A percentile compares a stretch with the other conserved stretches of the same genome.
Evolutionary conservation across 495 filamentous ascomycete genomes (phyloP).

Genomic region (Penicillium lividum): DNA sequence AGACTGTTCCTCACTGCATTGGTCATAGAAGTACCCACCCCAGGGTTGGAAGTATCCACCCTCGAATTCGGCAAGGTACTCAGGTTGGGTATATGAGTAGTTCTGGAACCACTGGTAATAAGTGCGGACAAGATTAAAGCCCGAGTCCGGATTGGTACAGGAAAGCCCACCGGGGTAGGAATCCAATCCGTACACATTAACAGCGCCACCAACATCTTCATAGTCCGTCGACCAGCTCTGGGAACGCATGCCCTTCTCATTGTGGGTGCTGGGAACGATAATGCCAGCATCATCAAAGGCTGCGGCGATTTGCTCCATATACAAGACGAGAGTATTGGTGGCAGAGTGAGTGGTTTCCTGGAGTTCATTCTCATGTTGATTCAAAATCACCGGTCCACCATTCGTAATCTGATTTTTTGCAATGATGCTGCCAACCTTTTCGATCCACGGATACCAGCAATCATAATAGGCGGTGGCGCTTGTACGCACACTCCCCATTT

Average conservation of each 20-base stretch:
- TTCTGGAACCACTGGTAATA: constrained; percentile 61
- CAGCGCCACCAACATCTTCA: constrained; percentile 53
- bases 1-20: constrained; percentile 45
- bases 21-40: constrained; percentile 53
- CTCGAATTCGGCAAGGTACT: constrained; percentile 54
- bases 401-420: constrained; percentile 52
- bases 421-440: constrained; percentile 47
- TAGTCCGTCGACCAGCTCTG: constrained; percentile 58
- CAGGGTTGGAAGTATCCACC: constrained; percentile 56
- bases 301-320: constrained; percentile 54
- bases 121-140: constrained; percentile 51
- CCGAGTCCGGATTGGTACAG: constrained; percentile 50
- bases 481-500: constrained; percentile 46
- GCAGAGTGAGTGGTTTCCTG: constrained; percentile 40
- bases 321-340: constrained; percentile 43
- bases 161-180: constrained; percentile 56
- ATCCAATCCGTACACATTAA: constrained; percentile 57
- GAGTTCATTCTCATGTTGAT: constrained; percentile 57
- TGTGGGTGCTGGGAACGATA: constrained; percentile 52
- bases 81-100: constrained; percentile 55
- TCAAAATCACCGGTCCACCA: constrained; percentile 53
- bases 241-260: constrained; percentile 54
- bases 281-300: constrained; percentile 49
- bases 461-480: constrained; percentile 43
- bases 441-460: constrained; percentile 47